A percentile compares a stretch with the other conserved stretches of the same genome.
These are phyloP conservation scores for Oryza rufipogon DNA, from an alignment of 176 grass and related monocot genomes.

Conservation along the genomic window DNA sequence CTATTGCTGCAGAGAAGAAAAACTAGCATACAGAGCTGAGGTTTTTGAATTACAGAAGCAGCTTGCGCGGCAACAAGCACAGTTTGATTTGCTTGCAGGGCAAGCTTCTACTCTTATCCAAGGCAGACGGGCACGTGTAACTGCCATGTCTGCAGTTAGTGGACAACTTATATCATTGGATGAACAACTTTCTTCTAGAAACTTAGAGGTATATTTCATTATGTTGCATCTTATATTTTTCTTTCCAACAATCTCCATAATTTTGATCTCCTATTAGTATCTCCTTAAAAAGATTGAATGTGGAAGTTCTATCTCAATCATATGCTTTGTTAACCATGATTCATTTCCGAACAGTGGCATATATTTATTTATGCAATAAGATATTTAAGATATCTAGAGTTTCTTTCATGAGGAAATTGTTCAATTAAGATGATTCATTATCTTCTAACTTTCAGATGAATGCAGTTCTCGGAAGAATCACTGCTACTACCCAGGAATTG, in stretches of 20 bases:
- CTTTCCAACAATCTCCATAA: conserved; percentile 19
- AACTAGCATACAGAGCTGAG: conserved; percentile 86
- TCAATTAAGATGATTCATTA: conserved; percentile 34
- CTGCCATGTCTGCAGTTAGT: conserved; percentile 80
- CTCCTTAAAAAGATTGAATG: neutral
- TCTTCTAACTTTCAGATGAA: conserved; percentile 83
- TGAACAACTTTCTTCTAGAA: conserved; percentile 82
- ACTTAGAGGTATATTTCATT: conserved; percentile 71
- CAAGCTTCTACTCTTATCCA: conserved; percentile 96
- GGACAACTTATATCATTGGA: conserved; percentile 70
- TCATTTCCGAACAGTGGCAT: neutral
- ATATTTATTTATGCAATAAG: neutral
- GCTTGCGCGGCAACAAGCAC: conserved; percentile 74
- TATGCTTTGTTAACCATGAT: conserved; percentile 3
- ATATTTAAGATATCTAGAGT: conserved; percentile 6
- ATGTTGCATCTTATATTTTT: conserved; percentile 8
- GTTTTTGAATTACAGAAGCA: conserved; percentile 94
- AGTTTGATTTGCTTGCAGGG: conserved; percentile 87
- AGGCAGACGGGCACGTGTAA: conserved; percentile 77
- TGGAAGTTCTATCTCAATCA: neutral
- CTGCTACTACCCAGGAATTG: conserved; percentile 89
- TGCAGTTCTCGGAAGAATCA: conserved; percentile 87
- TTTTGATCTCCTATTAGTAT: conserved; percentile 27
- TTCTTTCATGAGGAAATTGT: conserved; percentile 11
- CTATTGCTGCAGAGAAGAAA: conserved; percentile 72